Evolutionary conservation across 2,329 filamentous ascomycete species (phyloP).

Genomic region (Pseudogymnoascus pannorum): DNA sequence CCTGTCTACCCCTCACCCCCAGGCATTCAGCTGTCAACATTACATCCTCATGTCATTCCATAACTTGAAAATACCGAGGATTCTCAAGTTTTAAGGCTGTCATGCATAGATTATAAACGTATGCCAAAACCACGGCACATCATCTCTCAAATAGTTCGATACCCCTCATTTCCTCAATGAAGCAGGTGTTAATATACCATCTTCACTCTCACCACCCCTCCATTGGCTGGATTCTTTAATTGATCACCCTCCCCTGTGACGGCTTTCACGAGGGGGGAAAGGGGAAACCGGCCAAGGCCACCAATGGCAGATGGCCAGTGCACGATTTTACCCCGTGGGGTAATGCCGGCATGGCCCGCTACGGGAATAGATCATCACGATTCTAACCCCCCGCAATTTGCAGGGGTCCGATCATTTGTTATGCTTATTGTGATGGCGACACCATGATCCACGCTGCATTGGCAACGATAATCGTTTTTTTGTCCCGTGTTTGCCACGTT

Average conservation of each 20-base stretch:
- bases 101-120: neutral
- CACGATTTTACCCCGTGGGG: slow-evolving; percentile 2
- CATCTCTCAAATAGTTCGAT: neutral
- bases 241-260: neutral
- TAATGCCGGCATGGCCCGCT: slow-evolving; percentile 4
- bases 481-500: too few relatives aligned
- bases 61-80: neutral
- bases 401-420: neutral
- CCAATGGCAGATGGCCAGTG: neutral
- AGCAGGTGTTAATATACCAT: slow-evolving; percentile 1
- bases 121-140: neutral
- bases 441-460: slow-evolving; percentile 3
- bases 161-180: slow-evolving; percentile 3
- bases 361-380: neutral
- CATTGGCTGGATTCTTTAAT: neutral
- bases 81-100: neutral
- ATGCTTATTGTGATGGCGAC: slow-evolving; percentile 8
- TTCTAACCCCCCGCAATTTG: neutral
- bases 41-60: neutral
- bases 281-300: neutral
- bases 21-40: neutral
- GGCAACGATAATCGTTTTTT: neutral
- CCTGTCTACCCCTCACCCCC: neutral
- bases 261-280: neutral
- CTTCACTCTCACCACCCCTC: neutral